phyloP scores from a whole-genome alignment of 441 rosid genomes.

The Brassica hybrid region DNA sequence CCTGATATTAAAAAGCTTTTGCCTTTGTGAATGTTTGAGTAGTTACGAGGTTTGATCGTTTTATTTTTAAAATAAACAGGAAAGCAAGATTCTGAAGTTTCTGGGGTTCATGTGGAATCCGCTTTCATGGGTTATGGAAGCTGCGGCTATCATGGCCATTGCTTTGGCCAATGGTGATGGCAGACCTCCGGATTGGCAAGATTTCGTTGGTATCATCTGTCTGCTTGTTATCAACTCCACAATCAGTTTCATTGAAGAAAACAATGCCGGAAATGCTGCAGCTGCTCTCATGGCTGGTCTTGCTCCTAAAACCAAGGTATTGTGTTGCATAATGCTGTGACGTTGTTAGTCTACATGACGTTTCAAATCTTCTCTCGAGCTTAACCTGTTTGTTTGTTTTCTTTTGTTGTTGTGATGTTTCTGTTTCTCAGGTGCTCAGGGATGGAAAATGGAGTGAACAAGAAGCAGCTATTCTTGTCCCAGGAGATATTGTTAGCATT shows the following conservation, averaged over 20 bases:
- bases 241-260: slow-evolving; percentile 95
- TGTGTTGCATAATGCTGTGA: slow-evolving; percentile 2
- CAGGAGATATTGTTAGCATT: slow-evolving; percentile 70
- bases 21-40: slow-evolving; percentile 5
- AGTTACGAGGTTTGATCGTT: slow-evolving; percentile 21
- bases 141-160: slow-evolving; percentile 94
- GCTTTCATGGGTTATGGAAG: slow-evolving; percentile 96
- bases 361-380: not conserved
- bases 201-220: slow-evolving; percentile 86
- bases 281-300: slow-evolving; percentile 99
- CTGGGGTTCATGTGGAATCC: slow-evolving; percentile 98
- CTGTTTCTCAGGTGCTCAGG: slow-evolving; percentile 66
- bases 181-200: slow-evolving; percentile 95
- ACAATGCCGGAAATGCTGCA: slow-evolving; percentile 96
- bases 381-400: slow-evolving; percentile 26
- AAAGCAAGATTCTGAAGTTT: slow-evolving; percentile 89
- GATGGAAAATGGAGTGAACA: slow-evolving; percentile 88
- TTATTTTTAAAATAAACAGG: slow-evolving; percentile 48
- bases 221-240: slow-evolving; percentile 92
- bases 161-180: slow-evolving; percentile 85
- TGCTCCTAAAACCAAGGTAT: slow-evolving; percentile 94
- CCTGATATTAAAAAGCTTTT: slow-evolving; percentile 8
- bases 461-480: slow-evolving; percentile 90
- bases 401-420: slow-evolving; percentile 15
- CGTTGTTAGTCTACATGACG: not conserved